Evolutionary conservation across 116 monocot genomes (phyloP), one percentile per base, ranked within the genome.

Genomic region (Papilionanthe hybrid): DNA sequence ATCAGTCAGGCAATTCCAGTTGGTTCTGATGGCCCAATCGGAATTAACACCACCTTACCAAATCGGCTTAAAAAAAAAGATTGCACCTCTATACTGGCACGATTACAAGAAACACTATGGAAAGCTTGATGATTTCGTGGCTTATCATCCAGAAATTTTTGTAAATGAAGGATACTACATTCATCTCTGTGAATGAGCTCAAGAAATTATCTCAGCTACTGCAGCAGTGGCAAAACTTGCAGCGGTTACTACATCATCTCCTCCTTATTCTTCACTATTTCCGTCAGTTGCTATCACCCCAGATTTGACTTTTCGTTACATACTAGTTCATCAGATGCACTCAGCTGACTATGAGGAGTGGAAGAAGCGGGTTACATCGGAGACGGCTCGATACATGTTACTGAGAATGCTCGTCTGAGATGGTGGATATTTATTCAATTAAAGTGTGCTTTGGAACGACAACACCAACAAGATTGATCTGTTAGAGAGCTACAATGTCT

Each of bases 61-160:
- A 98, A 98, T 78, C 93, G 98, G 82, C 86, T 98, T 75, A 91
- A 77, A 4, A 98, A n/a, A 91, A 85, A 94, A 94, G 95, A 90
- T 98, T 79, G 85, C 93, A 45, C 98, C 98, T 73, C 93, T 94
- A 85, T 87, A 90, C 30, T 98, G 98, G 98, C 90, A 94, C 85
- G 94, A 98, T 82, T 98, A 98, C 76, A 91, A 85, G 87, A 90
- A 91, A 74, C 84, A 85, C 28, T 91, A 94, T 89, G 94, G 98
- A 55, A 90, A 94, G 78, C 93, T 98, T 74, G 93, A 93, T 79
- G 98, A 98, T 42, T 98, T 94, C 81, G 90, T 98, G 13, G 81
- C 79, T 77, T 68, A 55, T 72, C 98, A 98, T 84, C 93, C 93
- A 66, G 94, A 98, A 86, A 79, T 98, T 48, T 98, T 98, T 89